phyloP scores from a whole-genome alignment of 345 rosid genomes.

The Camelina sativa region DNA sequence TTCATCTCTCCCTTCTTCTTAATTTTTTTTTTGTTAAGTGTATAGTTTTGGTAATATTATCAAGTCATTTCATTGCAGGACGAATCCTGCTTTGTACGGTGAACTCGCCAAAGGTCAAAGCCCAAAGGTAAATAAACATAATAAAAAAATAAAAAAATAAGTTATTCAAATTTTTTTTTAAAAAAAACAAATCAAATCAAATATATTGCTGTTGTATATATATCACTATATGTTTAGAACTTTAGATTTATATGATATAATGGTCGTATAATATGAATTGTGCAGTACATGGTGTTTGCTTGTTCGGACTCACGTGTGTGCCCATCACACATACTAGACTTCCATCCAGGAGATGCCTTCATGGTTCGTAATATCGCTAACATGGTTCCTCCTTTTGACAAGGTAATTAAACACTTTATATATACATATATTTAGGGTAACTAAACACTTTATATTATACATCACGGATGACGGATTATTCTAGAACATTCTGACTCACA shows the following conservation, averaged over 20 bases:
- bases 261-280: constrained; percentile 11
- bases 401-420: constrained; percentile 47
- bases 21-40: background rate
- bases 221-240: no score
- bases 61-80: constrained; percentile 48
- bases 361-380: constrained; percentile 88
- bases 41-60: background rate
- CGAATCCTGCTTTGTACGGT: constrained; percentile 64
- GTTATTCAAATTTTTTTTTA: no score
- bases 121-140: constrained; percentile 62
- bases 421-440: no score
- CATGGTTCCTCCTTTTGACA: constrained; percentile 83
- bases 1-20: background rate
- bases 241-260: background rate
- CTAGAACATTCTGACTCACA: background rate
- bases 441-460: background rate
- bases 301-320: constrained; percentile 98
- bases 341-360: constrained; percentile 96
- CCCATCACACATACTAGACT: constrained; percentile 84
- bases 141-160: background rate
- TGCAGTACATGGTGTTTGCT: constrained; percentile 91
- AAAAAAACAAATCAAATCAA: background rate
- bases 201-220: no score
- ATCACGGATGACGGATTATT: background rate
- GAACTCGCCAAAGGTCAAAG: constrained; percentile 90